phyloP scores from a whole-genome alignment of 2,329 filamentous ascomycete species.

The Pochonia chlamydosporia region DNA sequence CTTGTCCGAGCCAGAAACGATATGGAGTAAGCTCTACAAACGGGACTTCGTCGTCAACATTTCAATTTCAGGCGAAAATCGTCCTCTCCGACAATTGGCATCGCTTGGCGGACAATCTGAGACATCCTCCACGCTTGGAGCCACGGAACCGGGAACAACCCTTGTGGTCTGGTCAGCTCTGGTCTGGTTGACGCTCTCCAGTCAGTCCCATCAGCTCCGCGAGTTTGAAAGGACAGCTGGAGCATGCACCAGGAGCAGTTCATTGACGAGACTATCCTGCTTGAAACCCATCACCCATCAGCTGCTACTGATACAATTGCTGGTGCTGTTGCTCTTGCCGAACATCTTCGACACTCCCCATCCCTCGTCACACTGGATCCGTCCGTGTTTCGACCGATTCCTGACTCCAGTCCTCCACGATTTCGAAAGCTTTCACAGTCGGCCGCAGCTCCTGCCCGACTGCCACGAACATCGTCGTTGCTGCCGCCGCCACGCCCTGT shows the following conservation, averaged over 20 bases:
- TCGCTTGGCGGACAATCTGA: constrained; percentile 1
- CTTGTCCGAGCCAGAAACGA: background rate
- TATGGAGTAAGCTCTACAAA: constrained; percentile 3
- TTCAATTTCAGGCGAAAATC: background rate
- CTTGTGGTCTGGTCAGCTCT: background rate
- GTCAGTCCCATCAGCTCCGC: background rate
- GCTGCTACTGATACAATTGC: background rate
- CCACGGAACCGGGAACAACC: background rate
- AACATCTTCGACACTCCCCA: background rate
- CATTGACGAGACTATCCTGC: background rate
- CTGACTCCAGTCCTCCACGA: constrained; percentile 11
- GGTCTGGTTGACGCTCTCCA: background rate
- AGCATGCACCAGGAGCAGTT: constrained; percentile 4
- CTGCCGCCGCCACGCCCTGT: constrained; percentile 29
- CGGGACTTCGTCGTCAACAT: background rate
- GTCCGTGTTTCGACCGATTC: background rate
- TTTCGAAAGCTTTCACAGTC: constrained; percentile 21
- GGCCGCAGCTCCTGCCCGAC: constrained; percentile 24
- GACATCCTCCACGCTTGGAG: constrained; percentile 1
- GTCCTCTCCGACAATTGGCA: background rate
- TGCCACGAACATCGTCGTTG: constrained; percentile 38
- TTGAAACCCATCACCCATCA: background rate
- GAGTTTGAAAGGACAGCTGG: background rate
- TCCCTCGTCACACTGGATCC: constrained; percentile 2
- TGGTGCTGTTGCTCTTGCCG: background rate